Conservation (phyloP, 768 basidiomycete genomes). For the Asterophora lycoperdoides region DNA sequence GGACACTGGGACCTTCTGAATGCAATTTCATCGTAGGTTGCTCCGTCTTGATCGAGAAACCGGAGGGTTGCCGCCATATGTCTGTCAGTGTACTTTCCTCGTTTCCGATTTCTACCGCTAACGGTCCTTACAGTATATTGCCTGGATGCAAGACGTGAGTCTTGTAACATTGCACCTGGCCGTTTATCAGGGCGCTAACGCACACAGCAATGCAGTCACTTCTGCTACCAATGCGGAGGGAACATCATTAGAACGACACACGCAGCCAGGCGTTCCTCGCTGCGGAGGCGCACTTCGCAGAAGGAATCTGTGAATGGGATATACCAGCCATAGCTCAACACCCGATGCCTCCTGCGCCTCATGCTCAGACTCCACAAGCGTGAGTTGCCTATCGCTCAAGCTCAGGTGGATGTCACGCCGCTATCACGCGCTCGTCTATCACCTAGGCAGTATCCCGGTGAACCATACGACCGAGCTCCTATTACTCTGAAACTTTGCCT, state of each 20-base stretch:
- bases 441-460: no score
- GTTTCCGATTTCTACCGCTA: background rate
- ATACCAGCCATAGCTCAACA: no score
- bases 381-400: no score
- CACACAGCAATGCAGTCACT: slow-evolving; percentile 31
- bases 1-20: background rate
- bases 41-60: slow-evolving; percentile 46
- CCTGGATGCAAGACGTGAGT: slow-evolving; percentile 52
- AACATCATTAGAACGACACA: slow-evolving; percentile 33
- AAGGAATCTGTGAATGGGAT: no score
- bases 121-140: slow-evolving; percentile 39
- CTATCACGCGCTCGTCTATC: no score
- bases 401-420: no score
- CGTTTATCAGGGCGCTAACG: background rate
- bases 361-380: no score
- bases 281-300: background rate
- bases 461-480: no score
- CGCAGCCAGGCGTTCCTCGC: background rate
- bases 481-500: no score
- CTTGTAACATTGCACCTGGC: background rate
- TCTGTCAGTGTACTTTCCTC: slow-evolving; percentile 32
- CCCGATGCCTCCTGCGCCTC: no score
- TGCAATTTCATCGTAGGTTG: slow-evolving; percentile 32
- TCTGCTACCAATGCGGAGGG: slow-evolving; percentile 49
- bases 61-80: slow-evolving; percentile 57